Evolutionary conservation across 192 early-diverging fungal species (phyloP).

Genomic region (Coemansia sp.): DNA sequence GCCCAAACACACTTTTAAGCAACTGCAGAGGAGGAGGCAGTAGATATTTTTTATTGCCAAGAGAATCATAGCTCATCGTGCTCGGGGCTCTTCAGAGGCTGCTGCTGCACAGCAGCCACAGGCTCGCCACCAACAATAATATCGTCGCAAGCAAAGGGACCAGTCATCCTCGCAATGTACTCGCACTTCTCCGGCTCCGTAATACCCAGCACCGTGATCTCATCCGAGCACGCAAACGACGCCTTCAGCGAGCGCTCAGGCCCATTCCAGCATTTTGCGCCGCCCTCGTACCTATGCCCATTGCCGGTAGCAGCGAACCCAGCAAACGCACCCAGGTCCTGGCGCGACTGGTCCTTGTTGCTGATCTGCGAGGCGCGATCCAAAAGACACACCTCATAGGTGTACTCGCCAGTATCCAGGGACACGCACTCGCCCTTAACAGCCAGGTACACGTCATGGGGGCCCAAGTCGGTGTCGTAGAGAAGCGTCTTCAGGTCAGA

Average conservation of each 20-base stretch:
- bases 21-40: too few species aligned
- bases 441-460: conserved; percentile 64
- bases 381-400: conserved; percentile 79
- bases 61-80: conserved; percentile 10
- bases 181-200: conserved; percentile 93
- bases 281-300: conserved; percentile 67
- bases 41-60: not conserved
- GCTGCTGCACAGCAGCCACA: too few species aligned
- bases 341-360: conserved; percentile 58
- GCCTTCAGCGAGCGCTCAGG: conserved; percentile 77
- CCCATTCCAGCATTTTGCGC: conserved; percentile 93
- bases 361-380: conserved; percentile 73
- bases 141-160: conserved; percentile 76
- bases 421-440: conserved; percentile 69
- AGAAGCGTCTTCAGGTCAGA: conserved; percentile 56
- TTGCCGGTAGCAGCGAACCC: conserved; percentile 47
- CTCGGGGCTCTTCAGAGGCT: too few species aligned
- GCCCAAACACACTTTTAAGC: too few species aligned
- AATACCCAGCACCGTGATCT: conserved; percentile 67
- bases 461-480: conserved; percentile 67
- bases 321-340: conserved; percentile 59
- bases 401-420: conserved; percentile 60
- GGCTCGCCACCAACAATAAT: not conserved
- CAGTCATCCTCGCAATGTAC: conserved; percentile 70
- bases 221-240: conserved; percentile 70